phyloP scores from a whole-genome alignment of 768 basidiomycete genomes.

The Trametes cinnabarina region DNA sequence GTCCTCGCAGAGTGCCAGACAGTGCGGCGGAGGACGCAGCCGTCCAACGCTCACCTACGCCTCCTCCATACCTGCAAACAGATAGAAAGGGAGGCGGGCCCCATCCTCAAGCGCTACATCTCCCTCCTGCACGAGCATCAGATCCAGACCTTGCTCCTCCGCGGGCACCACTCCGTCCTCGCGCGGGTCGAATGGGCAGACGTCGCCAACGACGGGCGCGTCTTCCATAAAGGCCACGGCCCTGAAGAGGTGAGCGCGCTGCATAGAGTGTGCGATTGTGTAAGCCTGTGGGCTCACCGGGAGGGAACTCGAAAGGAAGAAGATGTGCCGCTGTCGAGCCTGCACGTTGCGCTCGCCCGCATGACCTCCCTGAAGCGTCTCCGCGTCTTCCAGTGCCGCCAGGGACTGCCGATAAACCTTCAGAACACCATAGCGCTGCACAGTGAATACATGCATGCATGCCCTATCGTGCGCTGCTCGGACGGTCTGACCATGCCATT shows the following conservation, averaged over 20 bases:
- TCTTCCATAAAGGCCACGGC: slow-evolving; percentile 21
- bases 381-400: slow-evolving; percentile 36
- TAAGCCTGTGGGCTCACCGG: slow-evolving; percentile 13
- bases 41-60: slow-evolving; percentile 34
- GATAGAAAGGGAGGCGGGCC: slow-evolving; percentile 32
- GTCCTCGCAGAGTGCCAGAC: slow-evolving; percentile 29
- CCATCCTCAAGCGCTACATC: slow-evolving; percentile 32
- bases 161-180: slow-evolving; percentile 21
- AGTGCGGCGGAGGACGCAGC: slow-evolving; percentile 28
- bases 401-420: slow-evolving; percentile 23
- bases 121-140: slow-evolving; percentile 40
- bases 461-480: neutral
- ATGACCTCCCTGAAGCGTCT: slow-evolving; percentile 29
- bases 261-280: slow-evolving; percentile 16
- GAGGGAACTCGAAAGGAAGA: slow-evolving; percentile 1
- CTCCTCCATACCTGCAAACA: slow-evolving; percentile 34
- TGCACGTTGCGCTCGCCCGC: slow-evolving; percentile 31
- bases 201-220: slow-evolving; percentile 41
- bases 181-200: slow-evolving; percentile 34
- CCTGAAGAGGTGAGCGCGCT: slow-evolving; percentile 15
- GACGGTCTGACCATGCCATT: neutral
- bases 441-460: slow-evolving; percentile 6
- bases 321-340: slow-evolving; percentile 31
- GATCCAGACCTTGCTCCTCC: slow-evolving; percentile 29
- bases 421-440: slow-evolving; percentile 15